phyloP scores from a whole-genome alignment of 192 early-diverging fungal species.

The Coemansia biformis region DNA sequence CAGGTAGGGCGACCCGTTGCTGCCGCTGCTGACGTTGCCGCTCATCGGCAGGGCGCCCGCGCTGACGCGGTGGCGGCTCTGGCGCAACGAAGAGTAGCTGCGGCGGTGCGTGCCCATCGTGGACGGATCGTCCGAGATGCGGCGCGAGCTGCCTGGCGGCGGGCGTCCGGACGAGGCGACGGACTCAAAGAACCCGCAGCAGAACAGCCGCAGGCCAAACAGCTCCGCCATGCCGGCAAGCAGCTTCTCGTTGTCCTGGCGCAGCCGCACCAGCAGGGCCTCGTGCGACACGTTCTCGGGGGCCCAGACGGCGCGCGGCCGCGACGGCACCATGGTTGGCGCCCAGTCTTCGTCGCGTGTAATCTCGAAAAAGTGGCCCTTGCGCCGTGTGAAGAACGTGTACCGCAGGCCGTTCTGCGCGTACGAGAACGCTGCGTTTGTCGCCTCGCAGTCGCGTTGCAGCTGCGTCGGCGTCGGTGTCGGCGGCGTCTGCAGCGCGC shows the following conservation, averaged over 20 bases:
- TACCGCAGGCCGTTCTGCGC: conserved; percentile 34
- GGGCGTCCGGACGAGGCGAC: no score
- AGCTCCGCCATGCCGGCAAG: conserved; percentile 43
- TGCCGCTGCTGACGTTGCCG: conserved; percentile 2
- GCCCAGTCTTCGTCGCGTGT: conserved; percentile 41
- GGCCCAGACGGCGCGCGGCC: conserved; percentile 25
- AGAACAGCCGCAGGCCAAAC: conserved; percentile 38
- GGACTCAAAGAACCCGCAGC: conserved; percentile 37
- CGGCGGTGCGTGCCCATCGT: neutral
- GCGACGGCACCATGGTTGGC: conserved; percentile 26
- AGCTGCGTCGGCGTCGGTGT: conserved; percentile 5
- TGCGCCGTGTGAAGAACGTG: conserved; percentile 35
- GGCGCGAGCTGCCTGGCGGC: conserved; percentile 1
- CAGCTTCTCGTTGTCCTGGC: conserved; percentile 25
- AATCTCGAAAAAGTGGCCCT: conserved; percentile 45
- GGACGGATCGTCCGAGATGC: conserved; percentile 6
- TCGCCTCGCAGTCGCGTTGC: conserved; percentile 6
- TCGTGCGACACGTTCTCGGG: conserved; percentile 6
- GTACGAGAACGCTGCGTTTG: conserved; percentile 30
- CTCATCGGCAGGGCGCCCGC: conserved; percentile 10
- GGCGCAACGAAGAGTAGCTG: conserved; percentile 7
- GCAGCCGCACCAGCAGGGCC: conserved; percentile 14
- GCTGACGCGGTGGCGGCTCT: conserved; percentile 16
- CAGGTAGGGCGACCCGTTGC: conserved; percentile 17
- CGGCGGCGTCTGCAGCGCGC: neutral